Base-by-base conservation (phyloP, 2,329 filamentous ascomycete genomes). In the Exophiala oligosperma region DNA sequence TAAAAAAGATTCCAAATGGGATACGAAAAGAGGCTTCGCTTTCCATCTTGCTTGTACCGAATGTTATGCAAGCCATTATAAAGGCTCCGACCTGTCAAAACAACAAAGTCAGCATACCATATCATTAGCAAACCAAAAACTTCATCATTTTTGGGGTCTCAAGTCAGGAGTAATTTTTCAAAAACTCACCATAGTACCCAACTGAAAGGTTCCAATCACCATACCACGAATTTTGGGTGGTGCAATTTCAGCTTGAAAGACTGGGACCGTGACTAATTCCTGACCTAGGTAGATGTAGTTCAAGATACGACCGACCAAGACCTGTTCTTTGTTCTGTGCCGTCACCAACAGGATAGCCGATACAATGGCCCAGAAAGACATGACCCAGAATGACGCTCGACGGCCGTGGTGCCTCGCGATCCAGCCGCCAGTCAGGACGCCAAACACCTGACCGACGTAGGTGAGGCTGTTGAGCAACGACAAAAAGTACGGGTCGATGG, bases 211-310 rank as follows among this genome's bases (percentile, higher is more conserved):
- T 29, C 58, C 54, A 26, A 60, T 43, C 7, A 60, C 46, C 17
- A 60, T 43, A 8, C 58, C 58, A 51, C 58, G 58, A 43, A 57
- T 49, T 23, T 57, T 37, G 2, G 54, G 50, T 12, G 58, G 58
- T 12, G 48, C 54, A 41, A 60, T 60, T 29, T 60, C 58, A 14
- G 54, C 29, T 46, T 60, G 58, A 17, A 35, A 53, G 9, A 60
- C 52, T 2, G 58, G 58, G 4, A 60, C 50, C 7, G 52, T 55
- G 4, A 52, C 52, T 14, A 60, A 54, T 17, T 60, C 58, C n/a
- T 56, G 52, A 14, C 58, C 58, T 11, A 60, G 38, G 23, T 60
- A 60, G 54, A 60, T 46, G 28, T 60, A 60, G 46, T 60, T 60
- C 29, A 60, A 8, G 17, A 60, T 54, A 5, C 58, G 54, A 8